phyloP scores from a whole-genome alignment of 768 basidiomycete species.

The button mushroom (Agaricus bisporus) region DNA sequence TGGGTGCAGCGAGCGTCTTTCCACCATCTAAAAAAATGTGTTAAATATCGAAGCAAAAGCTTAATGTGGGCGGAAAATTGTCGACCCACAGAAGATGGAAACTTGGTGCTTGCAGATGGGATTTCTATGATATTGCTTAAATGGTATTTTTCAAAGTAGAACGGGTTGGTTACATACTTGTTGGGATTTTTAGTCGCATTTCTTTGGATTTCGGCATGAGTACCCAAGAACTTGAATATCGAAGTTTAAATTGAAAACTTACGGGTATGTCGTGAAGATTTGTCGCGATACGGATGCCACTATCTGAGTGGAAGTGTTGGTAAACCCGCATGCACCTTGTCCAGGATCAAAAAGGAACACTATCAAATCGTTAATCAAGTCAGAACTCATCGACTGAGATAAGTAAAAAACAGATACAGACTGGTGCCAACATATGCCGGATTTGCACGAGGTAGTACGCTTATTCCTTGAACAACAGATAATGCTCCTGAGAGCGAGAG shows the following conservation, averaged over 20 bases:
- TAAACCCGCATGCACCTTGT: slow-evolving; percentile 33
- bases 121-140: slow-evolving; percentile 17
- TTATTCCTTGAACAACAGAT: background rate
- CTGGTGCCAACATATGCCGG: background rate
- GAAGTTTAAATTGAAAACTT: slow-evolving; percentile 9
- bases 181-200: slow-evolving; percentile 22
- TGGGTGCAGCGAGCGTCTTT: slow-evolving; percentile 18
- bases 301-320: slow-evolving; percentile 24
- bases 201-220: slow-evolving; percentile 7
- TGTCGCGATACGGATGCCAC: slow-evolving; percentile 29
- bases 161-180: slow-evolving; percentile 12
- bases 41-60: background rate
- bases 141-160: background rate
- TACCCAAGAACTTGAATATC: no score
- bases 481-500: background rate
- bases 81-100: slow-evolving; percentile 19
- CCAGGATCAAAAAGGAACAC: slow-evolving; percentile 29
- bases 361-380: slow-evolving; percentile 8
- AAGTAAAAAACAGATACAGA: background rate
- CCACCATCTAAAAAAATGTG: slow-evolving; percentile 15
- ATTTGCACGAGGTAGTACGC: background rate
- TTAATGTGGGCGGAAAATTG: background rate
- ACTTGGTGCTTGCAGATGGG: slow-evolving; percentile 25
- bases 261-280: slow-evolving; percentile 30
- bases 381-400: background rate